Conservation (phyloP, 1,139 yeast genomes). For the Pichia norvegensis region DNA sequence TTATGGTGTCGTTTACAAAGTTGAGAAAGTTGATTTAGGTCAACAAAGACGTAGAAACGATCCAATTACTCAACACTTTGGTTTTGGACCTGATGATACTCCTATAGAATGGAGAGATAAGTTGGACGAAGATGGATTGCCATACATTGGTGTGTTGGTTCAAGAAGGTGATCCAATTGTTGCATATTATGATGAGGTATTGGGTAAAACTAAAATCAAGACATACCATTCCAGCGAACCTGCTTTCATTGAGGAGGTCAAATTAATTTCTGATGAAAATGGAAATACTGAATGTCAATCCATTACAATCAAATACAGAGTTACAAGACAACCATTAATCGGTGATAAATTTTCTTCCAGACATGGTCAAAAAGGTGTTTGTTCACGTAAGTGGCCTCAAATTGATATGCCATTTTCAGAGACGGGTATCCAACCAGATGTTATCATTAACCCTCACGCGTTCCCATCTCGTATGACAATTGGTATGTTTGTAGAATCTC, state of each 20-base stretch:
- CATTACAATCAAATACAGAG: slow-evolving; percentile 81
- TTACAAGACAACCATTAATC: slow-evolving; percentile 86
- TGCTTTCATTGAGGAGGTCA: slow-evolving; percentile 92
- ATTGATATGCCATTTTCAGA: slow-evolving; percentile 96
- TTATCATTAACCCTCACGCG: slow-evolving; percentile 96
- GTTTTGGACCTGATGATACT: slow-evolving; percentile 90
- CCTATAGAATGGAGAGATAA: slow-evolving; percentile 85
- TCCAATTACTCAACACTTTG: slow-evolving; percentile 90
- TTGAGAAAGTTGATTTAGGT: slow-evolving; percentile 79
- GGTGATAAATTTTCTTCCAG: slow-evolving; percentile 98
- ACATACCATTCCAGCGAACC: slow-evolving; percentile 93
- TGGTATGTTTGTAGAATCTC: slow-evolving; percentile 97
- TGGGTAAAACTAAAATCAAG: slow-evolving; percentile 86
- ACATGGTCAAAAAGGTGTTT: slow-evolving; percentile 99
- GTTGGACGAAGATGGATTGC: slow-evolving; percentile 89
- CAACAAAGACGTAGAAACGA: slow-evolving; percentile 83
- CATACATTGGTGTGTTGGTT: slow-evolving; percentile 77
- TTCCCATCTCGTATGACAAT: slow-evolving; percentile 99
- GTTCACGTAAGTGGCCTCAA: slow-evolving; percentile 97
- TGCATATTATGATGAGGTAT: slow-evolving; percentile 85
- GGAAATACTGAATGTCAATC: slow-evolving; percentile 77
- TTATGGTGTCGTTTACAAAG: slow-evolving; percentile 93
- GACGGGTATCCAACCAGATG: slow-evolving; percentile 94
- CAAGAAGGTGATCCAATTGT: slow-evolving; percentile 95
- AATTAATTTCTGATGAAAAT: slow-evolving; percentile 75